Evolutionary conservation across 805 yeast genomes (phyloP), one percentile per base, ranked within the genome.

Genomic region (Pichia deserticola): DNA sequence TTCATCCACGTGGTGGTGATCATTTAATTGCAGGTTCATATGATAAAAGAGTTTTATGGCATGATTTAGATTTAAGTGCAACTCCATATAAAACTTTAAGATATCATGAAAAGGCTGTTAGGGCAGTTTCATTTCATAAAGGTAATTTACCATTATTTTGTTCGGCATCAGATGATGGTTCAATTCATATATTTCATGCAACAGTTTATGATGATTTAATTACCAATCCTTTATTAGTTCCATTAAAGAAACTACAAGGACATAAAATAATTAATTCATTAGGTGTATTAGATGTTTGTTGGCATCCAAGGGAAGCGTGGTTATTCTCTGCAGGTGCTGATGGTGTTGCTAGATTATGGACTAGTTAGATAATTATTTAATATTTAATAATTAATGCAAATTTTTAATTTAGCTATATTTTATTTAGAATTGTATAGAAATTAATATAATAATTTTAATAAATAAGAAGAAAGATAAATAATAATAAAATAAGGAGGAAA

Each of bases 291-390:
- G 85, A 82, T 62, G 78, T 86, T 44, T 79, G 79, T 45, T 93
- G 99, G 99, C 99, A 93, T 75, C 98, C 98, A 56, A 82, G 84
- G 60, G 98, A 93, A 70, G 97, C 99, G 0, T 93, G 99, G 99
- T 75, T 93, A 63, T 89, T 93, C 67, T 84, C 93, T 64, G 88
- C 96, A 10, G 99, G 98, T 60, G 98, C 98, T 27, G 99, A 93
- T 69, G 89, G 95, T 53, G 81, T 89, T 40, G 98, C 97, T 6
- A 82, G 96, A 62, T 72, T 93, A 61, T 93, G 99, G 99, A 93
- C 99, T 30, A 87, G 96, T 15, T 86, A 69, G 45, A 27, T 25
- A n/a, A 34, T 32, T 40, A 38, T 25, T 20, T 25, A 28, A 28
- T 30, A 6, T 6, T 27, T 35, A 37, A 42, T 20, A 40, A 39